Evolutionary conservation across 1,284 basidiomycete species (phyloP), one percentile per base, ranked within the genome.

Genomic region (Marasmius tenuissimus): DNA sequence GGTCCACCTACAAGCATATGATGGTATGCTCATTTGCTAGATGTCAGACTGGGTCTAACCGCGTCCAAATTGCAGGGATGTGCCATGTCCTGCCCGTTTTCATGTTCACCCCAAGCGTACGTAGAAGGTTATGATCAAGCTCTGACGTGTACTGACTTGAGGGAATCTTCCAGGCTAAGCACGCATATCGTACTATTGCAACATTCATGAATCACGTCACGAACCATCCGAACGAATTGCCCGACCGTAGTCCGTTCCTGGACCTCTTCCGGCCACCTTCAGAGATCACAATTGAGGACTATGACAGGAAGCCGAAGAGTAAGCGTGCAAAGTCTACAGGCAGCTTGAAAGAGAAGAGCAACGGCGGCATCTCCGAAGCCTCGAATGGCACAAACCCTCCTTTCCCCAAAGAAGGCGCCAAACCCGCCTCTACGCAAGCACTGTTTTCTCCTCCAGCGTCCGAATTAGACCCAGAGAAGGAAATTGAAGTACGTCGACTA

Each of bases 1-100:
- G 72, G 85, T 95, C 53, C 93, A 95, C 72, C 77, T 96, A 0
- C 94, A 96, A 72, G 78, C 85, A 0, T 86, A 79, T 61, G 85
- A 87, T 67, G 85, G 83, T 82, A 63, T 22, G 73, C 51, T n/a
- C 40, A n/a, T 22, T 37, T 38, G 3, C 27, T 53, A 38, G 2
- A 16, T 1, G 40, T 16, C 27, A 33, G 34, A 33, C 8, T 20
- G 54, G 40, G 47, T 14, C 4, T 27, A 27, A 62, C 16, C 33
- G 38, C 47, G 16, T 40, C 33, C 12, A 35, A 11, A 18, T 48
- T 50, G 3, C 27, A 86, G 84, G 80, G 53, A 86, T 88, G 85
- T 86, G 85, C 61, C 86, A 88, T 71, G 86, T 88, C 55, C 74
- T 89, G 61, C 89, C 89, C 0, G 84, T 91, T 4, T 91, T 91